Percentiles rank a stretch among this genome's conserved stretches.
Evolutionary conservation across 768 basidiomycete genomes (phyloP).

Genomic region (Astraeus odoratus): DNA sequence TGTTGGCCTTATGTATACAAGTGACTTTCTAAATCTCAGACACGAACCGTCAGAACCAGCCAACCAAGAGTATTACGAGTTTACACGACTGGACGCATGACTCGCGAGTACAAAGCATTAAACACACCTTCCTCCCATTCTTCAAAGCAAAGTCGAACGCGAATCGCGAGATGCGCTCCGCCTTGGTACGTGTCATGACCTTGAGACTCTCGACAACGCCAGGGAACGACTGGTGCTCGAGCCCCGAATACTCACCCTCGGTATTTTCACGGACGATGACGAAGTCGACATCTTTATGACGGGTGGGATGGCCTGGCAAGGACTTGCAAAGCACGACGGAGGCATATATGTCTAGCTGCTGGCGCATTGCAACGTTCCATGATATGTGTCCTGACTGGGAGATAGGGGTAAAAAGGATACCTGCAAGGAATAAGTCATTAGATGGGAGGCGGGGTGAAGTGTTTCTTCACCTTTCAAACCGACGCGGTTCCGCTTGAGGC

Average conservation of each 20-base stretch:
- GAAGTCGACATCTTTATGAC: slow-evolving; percentile 95
- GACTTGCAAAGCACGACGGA: slow-evolving; percentile 98
- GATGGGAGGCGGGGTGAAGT: slow-evolving; percentile 2
- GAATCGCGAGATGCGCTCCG: slow-evolving; percentile 93
- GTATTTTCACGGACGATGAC: slow-evolving; percentile 99
- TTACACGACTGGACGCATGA: neutral
- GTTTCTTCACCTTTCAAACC: slow-evolving; percentile 99
- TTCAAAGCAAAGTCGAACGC: slow-evolving; percentile 99
- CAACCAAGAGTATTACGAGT: neutral
- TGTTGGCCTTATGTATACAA: slow-evolving; percentile 99
- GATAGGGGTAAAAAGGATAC: slow-evolving; percentile 97
- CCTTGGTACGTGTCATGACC: slow-evolving; percentile 91
- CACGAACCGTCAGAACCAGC: neutral
- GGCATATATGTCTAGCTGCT: slow-evolving; percentile 98
- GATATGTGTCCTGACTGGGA: slow-evolving; percentile 96
- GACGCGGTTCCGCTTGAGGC: slow-evolving; percentile 93
- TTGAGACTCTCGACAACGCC: slow-evolving; percentile 98
- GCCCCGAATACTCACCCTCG: slow-evolving; percentile 98
- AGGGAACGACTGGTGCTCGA: slow-evolving; percentile 97
- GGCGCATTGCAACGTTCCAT: slow-evolving; percentile 99
- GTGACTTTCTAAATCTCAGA: slow-evolving; percentile 83
- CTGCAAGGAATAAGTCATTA: slow-evolving; percentile 33
- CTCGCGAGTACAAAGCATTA: neutral
- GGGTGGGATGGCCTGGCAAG: slow-evolving; percentile 90
- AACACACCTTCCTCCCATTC: slow-evolving; percentile 87